Conservation (phyloP, 2,329 filamentous ascomycete genomes). For the Fusarium bactridioides region DNA sequence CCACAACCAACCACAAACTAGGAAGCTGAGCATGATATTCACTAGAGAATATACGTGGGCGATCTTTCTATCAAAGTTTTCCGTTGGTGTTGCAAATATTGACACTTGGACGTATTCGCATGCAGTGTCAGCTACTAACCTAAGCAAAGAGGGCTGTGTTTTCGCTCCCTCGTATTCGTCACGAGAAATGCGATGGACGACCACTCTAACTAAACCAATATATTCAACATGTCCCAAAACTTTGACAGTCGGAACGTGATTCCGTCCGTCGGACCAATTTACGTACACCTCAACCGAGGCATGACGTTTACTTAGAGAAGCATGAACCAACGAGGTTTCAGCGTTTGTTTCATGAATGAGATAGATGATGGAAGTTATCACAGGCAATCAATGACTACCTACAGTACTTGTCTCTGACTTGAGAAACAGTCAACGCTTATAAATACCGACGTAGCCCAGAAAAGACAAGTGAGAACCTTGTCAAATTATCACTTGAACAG, state of each 20-base stretch:
- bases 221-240: not conserved
- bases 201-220: not conserved
- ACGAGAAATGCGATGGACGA: not conserved
- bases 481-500: not conserved
- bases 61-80: not conserved
- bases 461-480: not conserved
- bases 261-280: constrained; percentile 10
- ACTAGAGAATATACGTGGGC: not conserved
- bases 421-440: not conserved
- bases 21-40: not conserved
- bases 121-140: not conserved
- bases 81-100: not conserved
- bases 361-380: constrained; percentile 2
- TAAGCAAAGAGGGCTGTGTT: not conserved
- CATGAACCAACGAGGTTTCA: constrained; percentile 16
- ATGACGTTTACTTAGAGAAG: constrained; percentile 9
- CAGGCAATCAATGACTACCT: not conserved
- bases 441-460: not conserved
- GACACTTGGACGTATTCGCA: not conserved
- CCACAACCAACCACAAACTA: not conserved
- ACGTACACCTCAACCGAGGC: not conserved
- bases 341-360: constrained; percentile 7
- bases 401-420: not conserved
- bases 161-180: constrained; percentile 18
- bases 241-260: not conserved